These are phyloP conservation scores for Cladosporium sp. DNA, from an alignment of 2,329 filamentous ascomycete genomes.

Conservation along the genomic window DNA sequence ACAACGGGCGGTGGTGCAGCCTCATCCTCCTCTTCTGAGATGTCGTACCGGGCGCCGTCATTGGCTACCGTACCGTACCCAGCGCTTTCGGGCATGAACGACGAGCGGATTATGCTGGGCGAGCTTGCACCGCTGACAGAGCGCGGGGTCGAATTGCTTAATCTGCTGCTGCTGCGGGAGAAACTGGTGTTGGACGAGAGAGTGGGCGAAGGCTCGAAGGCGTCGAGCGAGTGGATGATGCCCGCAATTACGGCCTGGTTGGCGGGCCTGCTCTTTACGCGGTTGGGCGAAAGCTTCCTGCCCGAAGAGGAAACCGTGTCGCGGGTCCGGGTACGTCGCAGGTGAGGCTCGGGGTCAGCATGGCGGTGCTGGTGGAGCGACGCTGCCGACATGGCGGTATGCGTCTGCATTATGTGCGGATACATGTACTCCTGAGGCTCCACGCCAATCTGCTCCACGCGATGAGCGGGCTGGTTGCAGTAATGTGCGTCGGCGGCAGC, in stretches of 20 bases:
- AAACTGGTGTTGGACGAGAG: conserved; percentile 26
- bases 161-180: conserved; percentile 27
- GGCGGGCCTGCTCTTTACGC: conserved; percentile 47
- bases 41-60: conserved; percentile 46
- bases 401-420: not conserved
- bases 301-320: conserved; percentile 7
- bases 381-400: not conserved
- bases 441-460: not conserved
- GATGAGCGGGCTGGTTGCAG: not conserved
- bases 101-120: conserved; percentile 22
- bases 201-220: conserved; percentile 30
- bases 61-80: conserved; percentile 57
- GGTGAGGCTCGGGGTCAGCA: not conserved
- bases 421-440: not conserved
- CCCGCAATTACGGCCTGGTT: conserved; percentile 71
- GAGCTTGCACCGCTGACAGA: conserved; percentile 30
- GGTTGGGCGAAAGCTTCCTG: conserved; percentile 31
- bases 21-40: conserved; percentile 57
- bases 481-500: conserved; percentile 1
- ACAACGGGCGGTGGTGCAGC: conserved; percentile 58
- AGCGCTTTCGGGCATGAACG: conserved; percentile 23
- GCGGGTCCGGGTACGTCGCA: conserved; percentile 11
- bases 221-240: conserved; percentile 62
- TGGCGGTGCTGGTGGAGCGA: conserved; percentile 11
- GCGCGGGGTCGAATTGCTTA: conserved; percentile 24